These are phyloP conservation scores for Chytridium lagenaria DNA, from an alignment of 371 early-diverging fungal species.

Conservation along the genomic window DNA sequence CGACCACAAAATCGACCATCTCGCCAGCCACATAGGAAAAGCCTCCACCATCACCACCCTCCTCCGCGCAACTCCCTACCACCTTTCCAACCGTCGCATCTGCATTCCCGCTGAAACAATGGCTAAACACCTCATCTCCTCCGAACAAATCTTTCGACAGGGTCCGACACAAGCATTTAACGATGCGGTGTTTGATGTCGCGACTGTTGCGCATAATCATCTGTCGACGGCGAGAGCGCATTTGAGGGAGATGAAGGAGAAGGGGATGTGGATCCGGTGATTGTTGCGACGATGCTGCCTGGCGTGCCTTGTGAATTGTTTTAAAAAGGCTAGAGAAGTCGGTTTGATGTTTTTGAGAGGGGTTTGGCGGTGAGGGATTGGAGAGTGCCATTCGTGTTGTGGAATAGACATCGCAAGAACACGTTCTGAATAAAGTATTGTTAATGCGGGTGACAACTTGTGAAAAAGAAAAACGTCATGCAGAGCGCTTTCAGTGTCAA, in stretches of 20 bases:
- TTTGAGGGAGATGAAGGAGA: slow-evolving; percentile 39
- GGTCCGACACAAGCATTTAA: slow-evolving; percentile 65
- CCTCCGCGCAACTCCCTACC: slow-evolving; percentile 72
- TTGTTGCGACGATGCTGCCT: slow-evolving; percentile 70
- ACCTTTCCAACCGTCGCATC: slow-evolving; percentile 68
- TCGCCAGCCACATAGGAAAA: slow-evolving; percentile 88
- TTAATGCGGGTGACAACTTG: too few species aligned
- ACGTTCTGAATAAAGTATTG: too few species aligned
- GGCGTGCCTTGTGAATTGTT: slow-evolving; percentile 64
- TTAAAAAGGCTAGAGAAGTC: slow-evolving; percentile 69
- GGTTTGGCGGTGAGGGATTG: slow-evolving; percentile 66
- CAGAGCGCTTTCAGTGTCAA: too few species aligned
- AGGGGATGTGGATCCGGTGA: slow-evolving; percentile 35
- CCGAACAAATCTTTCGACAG: slow-evolving; percentile 68
- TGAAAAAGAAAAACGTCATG: too few species aligned
- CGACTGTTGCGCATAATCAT: slow-evolving; percentile 82
- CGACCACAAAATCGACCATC: slow-evolving; percentile 87
- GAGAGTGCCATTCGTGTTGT: slow-evolving; percentile 71
- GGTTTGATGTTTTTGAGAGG: slow-evolving; percentile 75
- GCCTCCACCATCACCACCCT: slow-evolving; percentile 82
- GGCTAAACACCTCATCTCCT: slow-evolving; percentile 67
- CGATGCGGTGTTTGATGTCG: slow-evolving; percentile 80
- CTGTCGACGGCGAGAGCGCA: slow-evolving; percentile 76
- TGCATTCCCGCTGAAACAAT: slow-evolving; percentile 31
- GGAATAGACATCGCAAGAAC: slow-evolving; percentile 45